Evolutionary conservation across 805 yeast genomes (phyloP).

Genomic region (Priceomyces castillae): DNA sequence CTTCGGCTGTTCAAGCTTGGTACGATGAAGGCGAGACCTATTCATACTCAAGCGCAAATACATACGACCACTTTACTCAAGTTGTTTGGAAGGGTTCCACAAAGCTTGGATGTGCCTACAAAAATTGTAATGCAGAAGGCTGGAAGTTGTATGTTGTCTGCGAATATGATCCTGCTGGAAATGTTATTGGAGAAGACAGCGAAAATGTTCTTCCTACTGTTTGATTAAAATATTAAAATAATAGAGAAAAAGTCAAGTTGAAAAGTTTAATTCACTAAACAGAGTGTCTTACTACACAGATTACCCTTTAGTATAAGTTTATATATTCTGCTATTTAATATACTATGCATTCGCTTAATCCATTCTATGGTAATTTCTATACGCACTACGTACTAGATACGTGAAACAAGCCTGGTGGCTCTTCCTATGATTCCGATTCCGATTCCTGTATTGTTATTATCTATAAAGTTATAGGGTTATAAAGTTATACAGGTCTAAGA

Average conservation of each 20-base stretch:
- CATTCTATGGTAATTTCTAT: too few relatives aligned
- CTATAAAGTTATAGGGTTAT: too few relatives aligned
- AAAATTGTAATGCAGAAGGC: conserved; percentile 45
- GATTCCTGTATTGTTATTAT: too few relatives aligned
- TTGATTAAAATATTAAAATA: neutral
- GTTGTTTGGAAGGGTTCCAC: conserved; percentile 67
- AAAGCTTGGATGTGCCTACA: conserved; percentile 68
- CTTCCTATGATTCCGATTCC: too few relatives aligned
- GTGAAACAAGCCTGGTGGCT: too few relatives aligned
- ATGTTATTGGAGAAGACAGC: conserved; percentile 27
- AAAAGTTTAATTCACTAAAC: neutral
- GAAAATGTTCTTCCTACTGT: conserved; percentile 22
- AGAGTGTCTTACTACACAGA: too few relatives aligned
- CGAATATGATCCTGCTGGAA: conserved; percentile 36
- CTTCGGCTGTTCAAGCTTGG: conserved; percentile 34
- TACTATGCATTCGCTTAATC: neutral
- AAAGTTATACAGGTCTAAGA: too few relatives aligned
- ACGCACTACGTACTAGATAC: too few relatives aligned
- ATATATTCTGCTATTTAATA: neutral
- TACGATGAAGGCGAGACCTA: conserved; percentile 31
- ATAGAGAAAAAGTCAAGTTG: neutral
- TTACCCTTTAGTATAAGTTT: neutral
- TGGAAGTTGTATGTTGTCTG: conserved; percentile 36
- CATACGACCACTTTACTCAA: conserved; percentile 60
- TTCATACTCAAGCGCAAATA: conserved; percentile 22